A percentile compares a stretch with the other conserved stretches of the same genome.
phyloP scores from a whole-genome alignment of 257 asterid genomes.

The Nyctanthes arbortristis region DNA sequence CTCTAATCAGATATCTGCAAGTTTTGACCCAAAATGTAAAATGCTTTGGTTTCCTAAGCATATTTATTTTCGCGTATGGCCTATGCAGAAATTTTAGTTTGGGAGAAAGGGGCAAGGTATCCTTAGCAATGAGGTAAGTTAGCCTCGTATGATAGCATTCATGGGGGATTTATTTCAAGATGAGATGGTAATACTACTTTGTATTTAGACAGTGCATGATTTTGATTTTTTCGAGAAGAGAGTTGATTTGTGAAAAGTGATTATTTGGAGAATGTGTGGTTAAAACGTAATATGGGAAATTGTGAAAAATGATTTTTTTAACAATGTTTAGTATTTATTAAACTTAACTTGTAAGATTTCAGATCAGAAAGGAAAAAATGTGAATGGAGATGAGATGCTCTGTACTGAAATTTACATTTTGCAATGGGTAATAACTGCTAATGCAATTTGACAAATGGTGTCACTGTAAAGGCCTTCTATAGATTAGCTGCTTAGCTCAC shows the following conservation, averaged over 20 bases:
- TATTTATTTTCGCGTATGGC: neutral
- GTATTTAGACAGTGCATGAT: no score
- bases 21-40: neutral
- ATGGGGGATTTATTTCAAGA: neutral
- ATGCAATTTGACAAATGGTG: neutral
- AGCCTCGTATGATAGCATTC: neutral
- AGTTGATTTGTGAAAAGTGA: no score
- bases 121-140: neutral
- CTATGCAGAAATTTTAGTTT: neutral
- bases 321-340: neutral
- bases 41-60: neutral
- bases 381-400: neutral
- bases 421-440: neutral
- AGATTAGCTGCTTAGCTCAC: neutral
- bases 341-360: neutral
- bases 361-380: neutral
- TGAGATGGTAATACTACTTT: neutral
- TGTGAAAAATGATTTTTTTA: no score
- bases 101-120: neutral
- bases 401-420: neutral
- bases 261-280: no score
- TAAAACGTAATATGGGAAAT: no score
- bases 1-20: neutral
- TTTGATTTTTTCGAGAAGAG: no score
- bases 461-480: neutral